phyloP scores from a whole-genome alignment of 2,329 filamentous ascomycete genomes.

The Karstenula rhodostoma region DNA sequence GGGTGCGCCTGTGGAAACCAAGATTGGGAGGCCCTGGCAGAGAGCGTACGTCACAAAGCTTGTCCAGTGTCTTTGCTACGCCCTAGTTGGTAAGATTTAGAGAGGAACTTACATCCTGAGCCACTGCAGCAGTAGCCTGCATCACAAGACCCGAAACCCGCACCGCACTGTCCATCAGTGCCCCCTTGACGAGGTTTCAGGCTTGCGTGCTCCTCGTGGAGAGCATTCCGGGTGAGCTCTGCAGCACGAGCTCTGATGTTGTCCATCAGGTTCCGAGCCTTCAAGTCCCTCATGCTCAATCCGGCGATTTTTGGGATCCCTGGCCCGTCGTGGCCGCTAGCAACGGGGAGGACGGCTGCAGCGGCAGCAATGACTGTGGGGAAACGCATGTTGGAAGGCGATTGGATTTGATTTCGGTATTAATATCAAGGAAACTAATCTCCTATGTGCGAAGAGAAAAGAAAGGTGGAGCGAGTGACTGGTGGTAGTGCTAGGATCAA shows the following conservation, averaged over 20 bases:
- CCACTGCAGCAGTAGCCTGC: slow-evolving; percentile 47
- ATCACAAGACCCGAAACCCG: slow-evolving; percentile 37
- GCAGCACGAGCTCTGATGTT: slow-evolving; percentile 36
- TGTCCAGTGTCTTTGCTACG: not conserved
- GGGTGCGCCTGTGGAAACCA: not conserved
- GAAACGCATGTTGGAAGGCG: slow-evolving; percentile 40
- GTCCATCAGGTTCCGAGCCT: slow-evolving; percentile 43
- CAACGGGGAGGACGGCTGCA: slow-evolving; percentile 40
- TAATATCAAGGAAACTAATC: slow-evolving; percentile 36
- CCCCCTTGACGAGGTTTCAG: slow-evolving; percentile 39
- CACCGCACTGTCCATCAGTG: slow-evolving; percentile 43
- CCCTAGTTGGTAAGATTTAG: not conserved
- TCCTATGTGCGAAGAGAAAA: slow-evolving; percentile 18
- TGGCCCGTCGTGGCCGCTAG: slow-evolving; percentile 40
- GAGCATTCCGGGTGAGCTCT: slow-evolving; percentile 27
- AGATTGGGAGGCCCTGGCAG: not conserved
- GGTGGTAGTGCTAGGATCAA: slow-evolving; percentile 34
- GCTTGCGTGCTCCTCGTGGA: slow-evolving; percentile 27
- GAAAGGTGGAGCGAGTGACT: slow-evolving; percentile 42
- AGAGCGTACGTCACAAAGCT: not conserved
- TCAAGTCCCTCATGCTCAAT: slow-evolving; percentile 45
- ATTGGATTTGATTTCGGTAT: slow-evolving; percentile 12
- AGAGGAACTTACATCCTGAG: slow-evolving; percentile 34
- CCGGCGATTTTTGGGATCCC: slow-evolving; percentile 45
- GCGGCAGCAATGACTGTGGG: slow-evolving; percentile 40